phyloP scores from a whole-genome alignment of 163 green algal species.

The Dunaliella salina region DNA sequence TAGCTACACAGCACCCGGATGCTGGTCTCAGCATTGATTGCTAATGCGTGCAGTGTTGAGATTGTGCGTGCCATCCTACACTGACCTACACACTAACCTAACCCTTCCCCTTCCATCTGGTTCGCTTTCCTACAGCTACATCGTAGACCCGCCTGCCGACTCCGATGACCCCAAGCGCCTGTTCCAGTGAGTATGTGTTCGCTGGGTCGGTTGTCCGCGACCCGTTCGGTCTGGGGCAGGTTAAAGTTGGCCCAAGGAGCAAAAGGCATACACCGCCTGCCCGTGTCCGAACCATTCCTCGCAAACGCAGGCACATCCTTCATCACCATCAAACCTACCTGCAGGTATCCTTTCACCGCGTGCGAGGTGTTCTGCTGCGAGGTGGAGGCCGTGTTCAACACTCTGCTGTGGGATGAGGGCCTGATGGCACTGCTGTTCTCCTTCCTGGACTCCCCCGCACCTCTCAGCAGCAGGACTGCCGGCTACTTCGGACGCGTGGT shows the following conservation, averaged over 20 bases:
- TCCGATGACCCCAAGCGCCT: conserved; percentile 56
- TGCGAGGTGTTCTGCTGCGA: conserved; percentile 98
- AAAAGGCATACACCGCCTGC: not conserved
- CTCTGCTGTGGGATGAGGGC: conserved; percentile 76
- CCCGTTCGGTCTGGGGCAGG: not conserved
- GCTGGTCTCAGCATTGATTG: too few species aligned
- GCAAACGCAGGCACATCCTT: too few species aligned
- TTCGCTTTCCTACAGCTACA: conserved; percentile 46
- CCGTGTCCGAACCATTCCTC: not conserved
- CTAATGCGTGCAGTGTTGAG: not conserved
- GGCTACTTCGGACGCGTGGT: conserved; percentile 91
- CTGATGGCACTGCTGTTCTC: conserved; percentile 82
- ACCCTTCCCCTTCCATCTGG: not conserved
- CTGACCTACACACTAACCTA: too few species aligned
- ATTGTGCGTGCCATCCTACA: not conserved
- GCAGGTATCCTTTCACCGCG: conserved; percentile 90
- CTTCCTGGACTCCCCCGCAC: conserved; percentile 61
- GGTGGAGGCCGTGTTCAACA: conserved; percentile 89
- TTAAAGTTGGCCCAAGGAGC: not conserved
- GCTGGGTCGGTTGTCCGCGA: too few species aligned
- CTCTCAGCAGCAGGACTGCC: conserved; percentile 72
- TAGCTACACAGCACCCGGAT: too few species aligned
- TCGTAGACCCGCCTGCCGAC: conserved; percentile 66
- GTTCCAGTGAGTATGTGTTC: conserved; percentile 49
- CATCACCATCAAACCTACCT: too few species aligned